phyloP scores from a whole-genome alignment of 2,329 filamentous ascomycete genomes.

The Cordyceps militaris region DNA sequence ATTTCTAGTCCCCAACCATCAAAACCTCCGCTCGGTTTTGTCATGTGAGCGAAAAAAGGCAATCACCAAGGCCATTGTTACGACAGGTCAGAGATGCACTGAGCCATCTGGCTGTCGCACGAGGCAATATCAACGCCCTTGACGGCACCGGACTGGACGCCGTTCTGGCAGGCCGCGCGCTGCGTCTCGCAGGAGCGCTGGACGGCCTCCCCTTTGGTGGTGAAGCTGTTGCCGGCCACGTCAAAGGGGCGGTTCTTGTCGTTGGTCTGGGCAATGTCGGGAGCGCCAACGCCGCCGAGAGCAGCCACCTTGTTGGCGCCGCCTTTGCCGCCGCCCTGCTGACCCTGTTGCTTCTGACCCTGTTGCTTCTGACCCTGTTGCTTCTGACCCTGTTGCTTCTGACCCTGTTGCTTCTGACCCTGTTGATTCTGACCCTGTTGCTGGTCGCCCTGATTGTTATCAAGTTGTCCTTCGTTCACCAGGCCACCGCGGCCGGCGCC shows the following conservation, averaged over 20 bases:
- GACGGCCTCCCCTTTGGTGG: constrained; percentile 45
- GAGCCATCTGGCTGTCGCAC: constrained; percentile 47
- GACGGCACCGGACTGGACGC: constrained; percentile 44
- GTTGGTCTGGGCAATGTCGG: constrained; percentile 41
- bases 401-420: constrained; percentile 9
- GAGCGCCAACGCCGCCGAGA: constrained; percentile 46
- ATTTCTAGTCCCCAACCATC: too few species aligned
- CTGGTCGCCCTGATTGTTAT: background rate
- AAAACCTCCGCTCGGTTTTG: background rate
- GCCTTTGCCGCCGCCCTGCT: constrained; percentile 18
- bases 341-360: background rate
- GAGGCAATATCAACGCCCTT: constrained; percentile 37
- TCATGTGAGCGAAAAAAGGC: background rate
- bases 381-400: background rate
- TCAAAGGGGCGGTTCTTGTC: constrained; percentile 45
- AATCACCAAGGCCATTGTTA: constrained; percentile 7
- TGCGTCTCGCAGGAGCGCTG: constrained; percentile 58
- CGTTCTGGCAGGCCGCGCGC: constrained; percentile 52
- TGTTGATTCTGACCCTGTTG: background rate
- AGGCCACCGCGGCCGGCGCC: constrained; percentile 1
- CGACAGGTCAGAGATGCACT: constrained; percentile 32
- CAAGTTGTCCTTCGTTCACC: constrained; percentile 12
- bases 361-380: background rate
- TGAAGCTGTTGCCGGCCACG: constrained; percentile 52
- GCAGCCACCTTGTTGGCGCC: constrained; percentile 26